Evolutionary conservation across 1,284 basidiomycete genomes (phyloP).

Genomic region (Sporisorium exsertum): DNA sequence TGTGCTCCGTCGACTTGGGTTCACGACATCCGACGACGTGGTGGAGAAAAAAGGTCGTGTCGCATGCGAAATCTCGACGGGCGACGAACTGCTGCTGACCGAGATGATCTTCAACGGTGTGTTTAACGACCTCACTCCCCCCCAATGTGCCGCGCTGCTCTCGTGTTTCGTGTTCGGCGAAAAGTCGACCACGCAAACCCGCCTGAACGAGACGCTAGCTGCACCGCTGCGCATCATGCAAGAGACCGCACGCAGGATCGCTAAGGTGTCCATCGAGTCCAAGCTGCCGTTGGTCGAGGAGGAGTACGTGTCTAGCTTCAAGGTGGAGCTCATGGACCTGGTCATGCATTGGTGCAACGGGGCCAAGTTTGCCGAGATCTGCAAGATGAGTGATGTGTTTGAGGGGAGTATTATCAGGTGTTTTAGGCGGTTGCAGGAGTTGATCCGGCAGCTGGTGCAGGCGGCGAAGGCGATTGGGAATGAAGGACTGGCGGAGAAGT

Average conservation of each 20-base stretch:
- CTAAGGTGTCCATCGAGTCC: constrained; percentile 92
- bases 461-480: constrained; percentile 98
- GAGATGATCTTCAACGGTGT: constrained; percentile 97
- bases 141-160: constrained; percentile 90
- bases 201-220: constrained; percentile 90
- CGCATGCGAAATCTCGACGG: constrained; percentile 97
- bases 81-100: constrained; percentile 94
- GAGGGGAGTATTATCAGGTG: constrained; percentile 86
- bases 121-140: constrained; percentile 89
- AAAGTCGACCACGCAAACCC: constrained; percentile 74
- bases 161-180: constrained; percentile 98
- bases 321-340: constrained; percentile 97
- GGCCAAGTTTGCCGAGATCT: constrained; percentile 94
- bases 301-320: constrained; percentile 95
- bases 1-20: constrained; percentile 89
- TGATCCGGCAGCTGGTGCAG: constrained; percentile 92
- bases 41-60: constrained; percentile 98
- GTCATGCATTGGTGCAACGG: constrained; percentile 98
- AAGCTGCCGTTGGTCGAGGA: constrained; percentile 90
- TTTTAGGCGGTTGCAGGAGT: constrained; percentile 91
- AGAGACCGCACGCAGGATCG: constrained; percentile 92
- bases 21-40: constrained; percentile 88
- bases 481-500: constrained; percentile 78
- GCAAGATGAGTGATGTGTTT: constrained; percentile 96
- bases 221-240: constrained; percentile 93